Evolutionary conservation across 2,329 filamentous ascomycete species (phyloP).

Genomic region (Gyromitra esculenta): DNA sequence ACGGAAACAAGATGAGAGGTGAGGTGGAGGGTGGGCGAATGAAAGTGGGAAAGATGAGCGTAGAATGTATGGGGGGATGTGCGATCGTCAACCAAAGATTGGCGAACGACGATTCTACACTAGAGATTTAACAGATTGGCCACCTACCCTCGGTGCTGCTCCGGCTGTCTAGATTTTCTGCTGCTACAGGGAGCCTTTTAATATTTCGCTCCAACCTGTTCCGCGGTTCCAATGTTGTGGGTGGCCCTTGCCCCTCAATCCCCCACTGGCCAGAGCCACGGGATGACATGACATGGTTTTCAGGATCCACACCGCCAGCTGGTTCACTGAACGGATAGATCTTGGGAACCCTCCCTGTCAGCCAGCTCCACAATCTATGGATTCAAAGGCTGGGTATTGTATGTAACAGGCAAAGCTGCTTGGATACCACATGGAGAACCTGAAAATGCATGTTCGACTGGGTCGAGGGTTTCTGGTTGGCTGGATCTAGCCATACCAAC

Average conservation of each 20-base stretch:
- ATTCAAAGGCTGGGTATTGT: not conserved
- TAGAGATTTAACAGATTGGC: conserved; percentile 7
- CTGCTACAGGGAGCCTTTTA: not conserved
- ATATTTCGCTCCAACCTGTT: not conserved
- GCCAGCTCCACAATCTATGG: not conserved
- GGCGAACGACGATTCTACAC: conserved; percentile 16
- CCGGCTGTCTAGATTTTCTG: not conserved
- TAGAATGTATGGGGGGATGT: conserved; percentile 1
- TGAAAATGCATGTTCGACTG: not conserved
- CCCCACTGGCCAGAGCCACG: conserved; percentile 16
- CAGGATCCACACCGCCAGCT: conserved; percentile 3
- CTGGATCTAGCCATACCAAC: too few relatives aligned
- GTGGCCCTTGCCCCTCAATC: conserved; percentile 8
- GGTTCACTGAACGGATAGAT: not conserved
- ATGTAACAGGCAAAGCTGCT: not conserved
- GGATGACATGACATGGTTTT: not conserved
- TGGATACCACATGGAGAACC: not conserved
- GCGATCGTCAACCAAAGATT: conserved; percentile 19
- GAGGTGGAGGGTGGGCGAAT: not conserved
- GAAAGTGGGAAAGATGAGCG: not conserved
- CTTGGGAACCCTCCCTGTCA: not conserved
- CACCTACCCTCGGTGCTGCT: not conserved
- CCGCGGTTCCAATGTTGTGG: not conserved
- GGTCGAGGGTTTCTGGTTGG: too few relatives aligned
- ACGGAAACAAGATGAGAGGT: not conserved